Base-by-base conservation (phyloP, 2,329 filamentous ascomycete species). In the Ilyonectria robusta region DNA sequence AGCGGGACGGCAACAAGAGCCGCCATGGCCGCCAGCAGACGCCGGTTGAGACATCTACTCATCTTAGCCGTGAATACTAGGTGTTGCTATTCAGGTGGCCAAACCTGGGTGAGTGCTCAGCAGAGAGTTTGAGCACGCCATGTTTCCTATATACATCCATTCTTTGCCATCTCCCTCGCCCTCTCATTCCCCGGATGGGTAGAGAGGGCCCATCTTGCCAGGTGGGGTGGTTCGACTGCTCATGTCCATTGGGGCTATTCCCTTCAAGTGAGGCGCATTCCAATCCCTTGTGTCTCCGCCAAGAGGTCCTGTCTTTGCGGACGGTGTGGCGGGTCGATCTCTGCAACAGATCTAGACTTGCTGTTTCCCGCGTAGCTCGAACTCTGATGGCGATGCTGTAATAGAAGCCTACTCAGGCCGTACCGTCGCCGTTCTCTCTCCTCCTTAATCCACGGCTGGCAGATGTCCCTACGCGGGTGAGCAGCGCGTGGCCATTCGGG, bases 41-140 rank as follows among this genome's bases (percentile, higher is more conserved):
- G 59, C 64, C 64, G 40, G 59, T 57, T 62, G 51, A 65, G 57
- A 66, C 59, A 48, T 55, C 53, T 26, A 56, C 59, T 59, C 64
- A 66, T 66, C 54, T 19, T 66, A 37, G 59, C 64, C 59, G 53
- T 48, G 40, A 29, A 50, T 21, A 19, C 29, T 62, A 47, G 46
- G 57, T 42, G 46, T 53, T 53, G 40, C 31, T 37, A 33, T 57
- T 54, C 47, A 54, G 59, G 46, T 50, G 54, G 46, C 63, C 59
- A 62, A 55, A 10, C 51, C 21, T n/a, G 8, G 62, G 42, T 60
- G 51, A 56, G 21, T n/a, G 8, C 6, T 40, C 29, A 21, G 33
- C 26, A 23, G 11, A 42, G 26, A 37, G 44, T 19, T 37, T 8
- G 62, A 46, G 46, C 57, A 61, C 44, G 51, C 62, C 35, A 42